Conservation (phyloP, 495 filamentous ascomycete species). For the Aspergillus mulundensis region DNA sequence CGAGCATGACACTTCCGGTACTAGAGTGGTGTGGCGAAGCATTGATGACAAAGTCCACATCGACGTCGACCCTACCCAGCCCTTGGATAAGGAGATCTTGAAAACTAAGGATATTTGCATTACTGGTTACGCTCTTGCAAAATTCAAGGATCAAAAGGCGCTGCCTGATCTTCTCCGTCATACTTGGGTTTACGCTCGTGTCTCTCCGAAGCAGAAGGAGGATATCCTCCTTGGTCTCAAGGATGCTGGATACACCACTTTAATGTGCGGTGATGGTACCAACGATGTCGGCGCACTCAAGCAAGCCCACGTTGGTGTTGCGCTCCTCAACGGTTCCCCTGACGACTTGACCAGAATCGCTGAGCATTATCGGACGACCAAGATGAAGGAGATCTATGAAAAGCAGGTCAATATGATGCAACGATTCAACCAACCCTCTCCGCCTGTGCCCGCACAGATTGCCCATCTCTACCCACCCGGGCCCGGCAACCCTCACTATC, state of each 20-base stretch:
- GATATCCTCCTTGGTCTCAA: slow-evolving; percentile 95
- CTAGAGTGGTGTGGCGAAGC: slow-evolving; percentile 87
- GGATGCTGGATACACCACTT: slow-evolving; percentile 92
- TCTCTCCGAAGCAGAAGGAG: slow-evolving; percentile 98
- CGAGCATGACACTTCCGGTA: slow-evolving; percentile 79
- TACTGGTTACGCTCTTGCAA: slow-evolving; percentile 88
- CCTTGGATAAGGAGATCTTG: slow-evolving; percentile 77
- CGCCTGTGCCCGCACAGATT: slow-evolving; percentile 84
- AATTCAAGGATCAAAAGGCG: slow-evolving; percentile 75
- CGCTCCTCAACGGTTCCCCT: slow-evolving; percentile 89
- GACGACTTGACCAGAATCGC: slow-evolving; percentile 87
- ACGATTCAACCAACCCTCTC: slow-evolving; percentile 85
- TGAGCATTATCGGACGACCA: slow-evolving; percentile 87
- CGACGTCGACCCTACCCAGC: slow-evolving; percentile 79
- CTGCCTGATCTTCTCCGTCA: slow-evolving; percentile 74
- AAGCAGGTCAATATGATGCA: slow-evolving; percentile 89
- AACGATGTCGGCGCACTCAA: slow-evolving; percentile 98
- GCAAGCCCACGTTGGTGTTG: slow-evolving; percentile 96
- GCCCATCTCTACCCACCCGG: slow-evolving; percentile 94
- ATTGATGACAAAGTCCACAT: slow-evolving; percentile 86
- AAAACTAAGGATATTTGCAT: slow-evolving; percentile 89
- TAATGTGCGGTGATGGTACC: slow-evolving; percentile 98
- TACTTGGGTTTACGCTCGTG: slow-evolving; percentile 96
- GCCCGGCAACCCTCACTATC: slow-evolving; percentile 87
- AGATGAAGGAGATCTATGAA: slow-evolving; percentile 98